Evolutionary conservation across 2,329 filamentous ascomycete species (phyloP).

Genomic region (Aspergillus aculeatus): DNA sequence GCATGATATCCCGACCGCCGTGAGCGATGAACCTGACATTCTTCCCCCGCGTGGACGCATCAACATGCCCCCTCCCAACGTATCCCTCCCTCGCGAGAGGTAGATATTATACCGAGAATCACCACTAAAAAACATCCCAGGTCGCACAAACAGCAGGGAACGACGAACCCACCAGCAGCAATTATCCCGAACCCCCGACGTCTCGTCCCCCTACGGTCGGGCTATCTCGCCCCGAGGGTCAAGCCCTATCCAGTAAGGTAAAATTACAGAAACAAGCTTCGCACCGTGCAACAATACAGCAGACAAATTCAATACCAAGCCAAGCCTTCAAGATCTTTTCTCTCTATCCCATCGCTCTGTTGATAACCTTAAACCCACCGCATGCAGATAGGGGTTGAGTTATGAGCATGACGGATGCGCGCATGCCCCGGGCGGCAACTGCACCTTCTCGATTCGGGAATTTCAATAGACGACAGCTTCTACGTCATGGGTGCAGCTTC

Average conservation of each 20-base stretch:
- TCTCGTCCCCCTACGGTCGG: neutral
- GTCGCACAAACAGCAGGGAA: neutral
- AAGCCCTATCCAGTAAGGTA: neutral
- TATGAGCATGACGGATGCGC: no score
- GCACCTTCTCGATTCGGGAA: slow-evolving; percentile 1
- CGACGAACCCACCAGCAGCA: neutral
- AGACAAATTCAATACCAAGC: neutral
- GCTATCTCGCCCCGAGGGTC: neutral
- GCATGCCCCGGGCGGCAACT: slow-evolving; percentile 3
- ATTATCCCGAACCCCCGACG: neutral
- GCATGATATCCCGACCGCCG: neutral
- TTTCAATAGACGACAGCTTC: slow-evolving; percentile 3
- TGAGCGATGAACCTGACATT: neutral
- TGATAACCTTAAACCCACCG: neutral
- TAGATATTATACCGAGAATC: neutral
- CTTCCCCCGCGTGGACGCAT: no score
- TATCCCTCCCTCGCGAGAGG: neutral
- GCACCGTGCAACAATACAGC: neutral
- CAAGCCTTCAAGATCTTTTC: no score
- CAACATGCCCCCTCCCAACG: no score
- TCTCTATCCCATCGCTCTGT: neutral
- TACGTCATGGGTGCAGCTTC: slow-evolving; percentile 8
- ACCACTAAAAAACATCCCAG: neutral
- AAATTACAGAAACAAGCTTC: neutral
- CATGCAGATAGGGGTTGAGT: neutral